Conservation (phyloP, 1,284 basidiomycete species). For the Austroboletus olivaceoglutinosus region DNA sequence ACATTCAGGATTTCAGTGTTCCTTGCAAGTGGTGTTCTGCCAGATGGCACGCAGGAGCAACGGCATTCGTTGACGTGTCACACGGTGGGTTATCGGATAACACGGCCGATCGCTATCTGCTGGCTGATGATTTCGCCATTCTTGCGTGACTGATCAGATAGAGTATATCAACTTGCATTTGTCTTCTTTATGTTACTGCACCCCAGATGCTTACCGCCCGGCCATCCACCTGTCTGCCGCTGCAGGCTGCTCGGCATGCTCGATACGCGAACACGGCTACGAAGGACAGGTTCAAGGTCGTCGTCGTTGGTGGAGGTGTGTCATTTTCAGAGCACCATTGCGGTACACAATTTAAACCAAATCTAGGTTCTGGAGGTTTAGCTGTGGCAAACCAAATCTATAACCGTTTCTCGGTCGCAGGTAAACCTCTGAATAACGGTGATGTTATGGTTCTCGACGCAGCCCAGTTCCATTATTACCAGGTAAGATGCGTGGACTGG, state of each 20-base stretch:
- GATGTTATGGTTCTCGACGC: constrained; percentile 86
- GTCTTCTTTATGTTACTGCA: background rate
- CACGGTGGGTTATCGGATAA: constrained; percentile 5
- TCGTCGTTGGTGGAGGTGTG: constrained; percentile 68
- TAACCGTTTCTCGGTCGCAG: constrained; percentile 69
- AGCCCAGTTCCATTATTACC: constrained; percentile 76
- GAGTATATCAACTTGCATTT: background rate
- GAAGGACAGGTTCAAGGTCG: constrained; percentile 56
- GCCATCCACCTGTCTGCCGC: constrained; percentile 3
- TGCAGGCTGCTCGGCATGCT: constrained; percentile 8
- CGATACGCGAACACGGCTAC: constrained; percentile 41
- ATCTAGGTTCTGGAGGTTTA: constrained; percentile 72
- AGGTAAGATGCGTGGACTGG: constrained; percentile 42
- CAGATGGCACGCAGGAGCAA: background rate
- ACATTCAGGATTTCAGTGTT: no score
- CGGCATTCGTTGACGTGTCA: background rate
- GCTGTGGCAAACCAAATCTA: constrained; percentile 83
- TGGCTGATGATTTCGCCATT: constrained; percentile 14
- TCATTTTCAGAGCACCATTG: background rate
- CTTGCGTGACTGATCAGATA: constrained; percentile 6
- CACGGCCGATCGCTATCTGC: background rate
- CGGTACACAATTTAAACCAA: background rate
- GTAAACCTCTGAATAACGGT: constrained; percentile 63
- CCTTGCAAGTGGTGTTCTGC: no score
- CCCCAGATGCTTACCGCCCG: constrained; percentile 15